phyloP scores from a whole-genome alignment of 2,329 filamentous ascomycete genomes.

The Cercospora sesami region DNA sequence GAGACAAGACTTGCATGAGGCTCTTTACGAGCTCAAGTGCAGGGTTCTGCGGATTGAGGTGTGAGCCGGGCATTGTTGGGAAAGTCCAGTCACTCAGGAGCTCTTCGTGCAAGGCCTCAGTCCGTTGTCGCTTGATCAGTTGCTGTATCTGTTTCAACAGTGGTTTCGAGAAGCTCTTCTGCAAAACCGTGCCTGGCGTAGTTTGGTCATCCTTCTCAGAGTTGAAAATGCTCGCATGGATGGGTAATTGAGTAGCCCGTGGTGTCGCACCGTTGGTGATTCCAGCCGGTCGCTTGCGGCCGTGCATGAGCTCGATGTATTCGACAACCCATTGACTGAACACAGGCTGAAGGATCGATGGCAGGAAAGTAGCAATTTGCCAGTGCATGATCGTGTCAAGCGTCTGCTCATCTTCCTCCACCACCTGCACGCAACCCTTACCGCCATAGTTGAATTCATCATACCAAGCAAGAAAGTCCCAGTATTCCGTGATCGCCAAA shows the following conservation, averaged over 20 bases:
- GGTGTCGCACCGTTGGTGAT: constrained; percentile 49
- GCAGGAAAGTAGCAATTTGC: constrained; percentile 91
- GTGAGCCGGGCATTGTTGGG: constrained; percentile 73
- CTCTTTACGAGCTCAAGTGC: constrained; percentile 88
- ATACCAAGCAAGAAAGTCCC: constrained; percentile 99
- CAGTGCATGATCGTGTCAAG: constrained; percentile 96
- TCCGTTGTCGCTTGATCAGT: constrained; percentile 81
- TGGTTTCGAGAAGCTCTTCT: constrained; percentile 82
- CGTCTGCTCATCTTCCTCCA: constrained; percentile 72
- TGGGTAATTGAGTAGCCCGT: constrained; percentile 61
- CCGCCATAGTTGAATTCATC: constrained; percentile 99
- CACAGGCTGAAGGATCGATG: constrained; percentile 71
- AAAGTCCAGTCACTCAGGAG: constrained; percentile 85
- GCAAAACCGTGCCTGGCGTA: constrained; percentile 63
- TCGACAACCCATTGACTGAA: constrained; percentile 94
- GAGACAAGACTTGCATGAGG: constrained; percentile 85
- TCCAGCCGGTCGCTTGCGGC: constrained; percentile 66
- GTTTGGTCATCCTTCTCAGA: constrained; percentile 61
- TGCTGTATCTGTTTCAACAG: constrained; percentile 83
- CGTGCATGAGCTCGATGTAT: constrained; percentile 93
- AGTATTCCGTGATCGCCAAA: constrained; percentile 96
- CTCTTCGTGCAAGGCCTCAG: constrained; percentile 85
- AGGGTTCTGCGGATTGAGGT: constrained; percentile 66
- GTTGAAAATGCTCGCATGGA: constrained; percentile 55
- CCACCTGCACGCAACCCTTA: constrained; percentile 81